These are phyloP conservation scores for Colletotrichum sp. DNA, from an alignment of 2,329 filamentous ascomycete genomes.

Conservation along the genomic window DNA sequence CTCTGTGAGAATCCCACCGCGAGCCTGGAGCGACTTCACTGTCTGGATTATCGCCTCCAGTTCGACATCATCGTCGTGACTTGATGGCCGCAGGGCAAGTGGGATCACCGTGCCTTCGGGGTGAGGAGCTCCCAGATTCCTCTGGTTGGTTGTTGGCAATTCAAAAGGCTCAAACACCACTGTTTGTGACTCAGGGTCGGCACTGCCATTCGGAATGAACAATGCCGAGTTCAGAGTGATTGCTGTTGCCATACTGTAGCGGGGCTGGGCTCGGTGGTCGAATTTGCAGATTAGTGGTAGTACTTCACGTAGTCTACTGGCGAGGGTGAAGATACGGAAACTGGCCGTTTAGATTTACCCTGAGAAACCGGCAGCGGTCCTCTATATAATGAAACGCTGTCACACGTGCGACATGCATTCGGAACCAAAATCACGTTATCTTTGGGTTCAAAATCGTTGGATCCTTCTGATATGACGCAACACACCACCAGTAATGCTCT, in stretches of 20 bases:
- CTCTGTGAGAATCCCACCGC: conserved; percentile 36
- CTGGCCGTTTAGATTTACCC: neutral
- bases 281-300: neutral
- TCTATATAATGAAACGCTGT: neutral
- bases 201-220: neutral
- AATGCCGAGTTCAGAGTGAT: neutral
- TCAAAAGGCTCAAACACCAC: neutral
- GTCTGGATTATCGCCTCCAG: neutral
- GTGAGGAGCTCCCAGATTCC: neutral
- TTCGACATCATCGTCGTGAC: neutral
- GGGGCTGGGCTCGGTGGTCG: neutral
- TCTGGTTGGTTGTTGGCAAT: neutral
- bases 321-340: neutral
- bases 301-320: neutral
- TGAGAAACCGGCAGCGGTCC: neutral
- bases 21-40: neutral
- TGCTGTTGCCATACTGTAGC: neutral
- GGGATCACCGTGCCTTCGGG: neutral
- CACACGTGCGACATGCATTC: neutral
- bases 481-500: neutral
- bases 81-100: neutral
- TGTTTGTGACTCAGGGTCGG: too few species aligned
- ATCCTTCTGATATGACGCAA: neutral
- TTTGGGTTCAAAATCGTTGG: neutral
- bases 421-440: neutral